These are phyloP conservation scores for Malassezia brasiliensis DNA, from an alignment of 1,284 basidiomycete genomes.

Conservation along the genomic window DNA sequence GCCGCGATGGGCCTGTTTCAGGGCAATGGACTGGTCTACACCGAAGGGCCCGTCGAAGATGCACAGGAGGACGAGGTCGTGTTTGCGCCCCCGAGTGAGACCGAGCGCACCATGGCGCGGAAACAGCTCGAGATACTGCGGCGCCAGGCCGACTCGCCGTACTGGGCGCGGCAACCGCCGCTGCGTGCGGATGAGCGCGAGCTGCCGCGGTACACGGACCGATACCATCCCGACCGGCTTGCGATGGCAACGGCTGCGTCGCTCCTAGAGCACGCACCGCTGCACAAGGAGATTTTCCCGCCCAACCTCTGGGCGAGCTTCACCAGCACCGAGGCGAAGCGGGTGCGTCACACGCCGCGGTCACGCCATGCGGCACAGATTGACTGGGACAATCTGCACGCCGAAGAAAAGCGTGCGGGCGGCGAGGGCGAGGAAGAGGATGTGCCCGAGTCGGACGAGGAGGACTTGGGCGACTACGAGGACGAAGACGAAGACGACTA, in stretches of 20 bases:
- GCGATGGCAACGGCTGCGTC: background rate
- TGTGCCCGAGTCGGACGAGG: constrained; percentile 32
- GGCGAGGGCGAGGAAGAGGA: constrained; percentile 30
- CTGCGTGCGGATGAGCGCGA: constrained; percentile 8
- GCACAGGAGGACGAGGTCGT: constrained; percentile 4
- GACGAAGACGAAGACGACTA: constrained; percentile 47
- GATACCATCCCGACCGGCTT: constrained; percentile 28
- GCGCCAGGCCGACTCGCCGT: constrained; percentile 9
- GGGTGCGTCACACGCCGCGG: constrained; percentile 15
- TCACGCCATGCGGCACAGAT: constrained; percentile 18
- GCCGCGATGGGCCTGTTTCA: constrained; percentile 1
- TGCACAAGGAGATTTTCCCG: constrained; percentile 41
- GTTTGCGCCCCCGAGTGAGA: constrained; percentile 1
- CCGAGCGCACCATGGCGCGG: constrained; percentile 1
- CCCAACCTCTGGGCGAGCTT: constrained; percentile 38
- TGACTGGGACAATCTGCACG: constrained; percentile 36
- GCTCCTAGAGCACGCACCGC: constrained; percentile 21
- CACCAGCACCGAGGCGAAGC: constrained; percentile 35
- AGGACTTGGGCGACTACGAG: constrained; percentile 42
- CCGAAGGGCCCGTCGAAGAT: background rate
- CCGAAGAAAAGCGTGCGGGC: constrained; percentile 23
- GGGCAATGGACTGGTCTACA: constrained; percentile 4
- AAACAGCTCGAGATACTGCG: constrained; percentile 11
- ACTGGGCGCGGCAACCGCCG: constrained; percentile 5
- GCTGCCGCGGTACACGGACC: constrained; percentile 34